phyloP scores from a whole-genome alignment of 192 early-diverging fungal species.

The Backusella psychrophila region DNA sequence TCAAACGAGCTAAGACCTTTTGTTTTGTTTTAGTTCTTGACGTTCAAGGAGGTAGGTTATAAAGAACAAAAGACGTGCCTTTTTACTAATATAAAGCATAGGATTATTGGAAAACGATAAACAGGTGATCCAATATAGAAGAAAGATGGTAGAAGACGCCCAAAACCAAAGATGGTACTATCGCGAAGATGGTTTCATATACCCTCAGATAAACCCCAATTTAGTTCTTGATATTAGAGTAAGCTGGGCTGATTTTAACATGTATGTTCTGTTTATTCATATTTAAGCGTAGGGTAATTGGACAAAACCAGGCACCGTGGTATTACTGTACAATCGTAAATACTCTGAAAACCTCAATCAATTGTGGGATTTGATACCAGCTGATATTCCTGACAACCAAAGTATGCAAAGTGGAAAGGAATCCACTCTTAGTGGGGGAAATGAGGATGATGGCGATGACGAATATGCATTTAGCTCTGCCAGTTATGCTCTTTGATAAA shows the following conservation, averaged over 20 bases:
- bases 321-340: slow-evolving; percentile 33
- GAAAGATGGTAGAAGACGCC: slow-evolving; percentile 29
- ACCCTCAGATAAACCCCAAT: slow-evolving; percentile 29
- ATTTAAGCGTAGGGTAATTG: slow-evolving; percentile 26
- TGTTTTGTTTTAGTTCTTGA: slow-evolving; percentile 18
- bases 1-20: not conserved
- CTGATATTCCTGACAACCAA: not conserved
- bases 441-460: slow-evolving; percentile 12
- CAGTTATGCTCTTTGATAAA: slow-evolving; percentile 31
- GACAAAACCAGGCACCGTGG: slow-evolving; percentile 28
- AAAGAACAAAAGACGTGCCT: not conserved
- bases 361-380: slow-evolving; percentile 30
- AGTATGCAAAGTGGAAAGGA: not conserved
- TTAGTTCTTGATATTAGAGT: slow-evolving; percentile 37
- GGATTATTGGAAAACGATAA: slow-evolving; percentile 19
- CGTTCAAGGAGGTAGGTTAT: slow-evolving; percentile 25
- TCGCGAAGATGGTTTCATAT: slow-evolving; percentile 35
- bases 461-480: slow-evolving; percentile 35
- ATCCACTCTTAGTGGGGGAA: not conserved
- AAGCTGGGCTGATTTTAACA: not conserved
- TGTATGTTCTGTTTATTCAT: not conserved
- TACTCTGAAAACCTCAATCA: slow-evolving; percentile 30
- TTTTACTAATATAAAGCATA: not conserved
- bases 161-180: slow-evolving; percentile 38
- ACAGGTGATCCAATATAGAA: slow-evolving; percentile 32